These are phyloP conservation scores for Cercis canadensis DNA, from an alignment of 306 rosid species.

Conservation along the genomic window DNA sequence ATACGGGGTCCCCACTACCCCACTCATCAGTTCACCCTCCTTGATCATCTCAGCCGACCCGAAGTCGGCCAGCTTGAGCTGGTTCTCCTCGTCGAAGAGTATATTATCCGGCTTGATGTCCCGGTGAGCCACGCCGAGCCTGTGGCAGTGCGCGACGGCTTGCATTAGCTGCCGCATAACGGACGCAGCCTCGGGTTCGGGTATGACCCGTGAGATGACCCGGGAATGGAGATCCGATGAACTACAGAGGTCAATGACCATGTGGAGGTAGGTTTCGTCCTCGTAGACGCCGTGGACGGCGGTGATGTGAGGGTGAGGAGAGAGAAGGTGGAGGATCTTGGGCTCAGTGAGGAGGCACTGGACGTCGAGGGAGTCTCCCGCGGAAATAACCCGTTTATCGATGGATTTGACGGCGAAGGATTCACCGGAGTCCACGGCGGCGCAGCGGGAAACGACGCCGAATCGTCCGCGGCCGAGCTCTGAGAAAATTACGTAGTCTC, in stretches of 20 bases:
- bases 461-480: constrained; percentile 80
- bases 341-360: constrained; percentile 64
- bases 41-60: constrained; percentile 70
- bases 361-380: constrained; percentile 62
- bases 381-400: constrained; percentile 47
- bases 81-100: constrained; percentile 46
- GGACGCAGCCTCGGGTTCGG: constrained; percentile 54
- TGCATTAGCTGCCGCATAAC: constrained; percentile 58
- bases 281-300: constrained; percentile 55
- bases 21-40: constrained; percentile 55
- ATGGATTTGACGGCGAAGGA: constrained; percentile 63
- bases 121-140: constrained; percentile 68
- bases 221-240: constrained; percentile 54
- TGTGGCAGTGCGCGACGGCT: constrained; percentile 67
- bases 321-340: constrained; percentile 54
- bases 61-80: constrained; percentile 57
- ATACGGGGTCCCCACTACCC: constrained; percentile 72
- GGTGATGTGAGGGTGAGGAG: constrained; percentile 62
- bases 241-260: constrained; percentile 67
- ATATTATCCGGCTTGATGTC: constrained; percentile 79
- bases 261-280: constrained; percentile 61
- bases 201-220: constrained; percentile 12
- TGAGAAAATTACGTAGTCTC: constrained; percentile 51
- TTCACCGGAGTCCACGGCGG: constrained; percentile 28
- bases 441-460: constrained; percentile 67